A percentile compares a stretch with the other conserved stretches of the same genome.
Evolutionary conservation across 768 basidiomycete genomes (phyloP).

Genomic region (Cystobasidium tubakii): DNA sequence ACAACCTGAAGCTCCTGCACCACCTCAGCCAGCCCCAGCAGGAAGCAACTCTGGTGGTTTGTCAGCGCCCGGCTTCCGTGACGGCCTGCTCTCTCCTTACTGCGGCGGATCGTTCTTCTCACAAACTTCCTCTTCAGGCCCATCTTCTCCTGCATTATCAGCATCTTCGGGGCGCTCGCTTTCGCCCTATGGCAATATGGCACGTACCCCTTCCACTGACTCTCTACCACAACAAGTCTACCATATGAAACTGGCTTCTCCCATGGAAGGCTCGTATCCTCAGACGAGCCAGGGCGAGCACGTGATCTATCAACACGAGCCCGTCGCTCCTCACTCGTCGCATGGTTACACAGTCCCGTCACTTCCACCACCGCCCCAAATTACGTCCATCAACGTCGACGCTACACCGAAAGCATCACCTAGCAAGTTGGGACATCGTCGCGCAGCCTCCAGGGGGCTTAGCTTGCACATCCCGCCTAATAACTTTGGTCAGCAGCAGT

Average conservation of each 20-base stretch:
- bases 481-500: constrained; percentile 12
- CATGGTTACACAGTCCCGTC: not conserved
- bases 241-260: constrained; percentile 23
- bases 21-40: not conserved
- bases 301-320: constrained; percentile 3
- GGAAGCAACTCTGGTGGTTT: not conserved
- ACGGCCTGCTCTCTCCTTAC: constrained; percentile 35
- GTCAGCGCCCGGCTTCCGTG: not conserved
- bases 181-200: constrained; percentile 15
- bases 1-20: constrained; percentile 9
- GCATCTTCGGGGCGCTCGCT: constrained; percentile 13
- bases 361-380: constrained; percentile 7
- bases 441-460: constrained; percentile 24
- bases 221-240: constrained; percentile 19
- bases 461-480: constrained; percentile 27
- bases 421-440: constrained; percentile 31
- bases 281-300: not conserved
- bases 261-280: not conserved
- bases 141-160: constrained; percentile 24
- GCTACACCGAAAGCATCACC: constrained; percentile 23
- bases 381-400: constrained; percentile 5
- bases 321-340: not conserved
- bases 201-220: constrained; percentile 13
- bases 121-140: constrained; percentile 14
- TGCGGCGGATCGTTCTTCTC: constrained; percentile 31